Base-by-base conservation (phyloP, 2,329 filamentous ascomycete species). In the Simplicillium sp. region DNA sequence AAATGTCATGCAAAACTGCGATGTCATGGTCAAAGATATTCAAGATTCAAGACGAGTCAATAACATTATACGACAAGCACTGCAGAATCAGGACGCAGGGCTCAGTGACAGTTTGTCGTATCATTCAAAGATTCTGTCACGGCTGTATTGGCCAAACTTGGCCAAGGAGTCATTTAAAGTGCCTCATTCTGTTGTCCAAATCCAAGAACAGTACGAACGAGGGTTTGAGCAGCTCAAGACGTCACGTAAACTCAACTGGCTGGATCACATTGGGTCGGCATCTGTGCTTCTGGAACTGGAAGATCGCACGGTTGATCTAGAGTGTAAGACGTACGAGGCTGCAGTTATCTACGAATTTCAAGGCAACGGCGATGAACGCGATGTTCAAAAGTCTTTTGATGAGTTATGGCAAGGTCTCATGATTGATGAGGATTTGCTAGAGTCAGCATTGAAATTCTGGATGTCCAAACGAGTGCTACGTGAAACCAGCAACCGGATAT, bases 21-120 rank as follows among this genome's bases (percentile, higher is more conserved):
- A 98, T 56, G 92, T 98, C 53, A 98, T 98, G 92, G 76, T 98
- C 43, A 86, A 84, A 48, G 92, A 98, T 57, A 84, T 97, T 29
- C 75, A 84, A 48, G 89, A 96, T 54, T 94, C 88, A 2, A 73
- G 74, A 45, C 74, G 77, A 34, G 77, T 94, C 44, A 85, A 96
- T 55, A 65, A 70, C 7, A 67, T 73, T 11, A 78, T 95, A 36
- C 69, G 78, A 34, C 72, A 70, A 42, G 58, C 55, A 43, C 44
- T 62, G 16, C 47, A 39, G 3, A 41, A 37, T 29, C 32, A 42
- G 12, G 41, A 45, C 2, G 43, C 31, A n/a, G 12, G 44, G 9
- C 25, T 44, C 2, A 47, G 48, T 38, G 37, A 45, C 17, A 50
- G 45, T 11, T 45, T 55, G 3, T 61, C 71, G 12, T 77, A 86